Evolutionary conservation across 1,284 basidiomycete species (phyloP).

Genomic region (Cryptococcus floricola): DNA sequence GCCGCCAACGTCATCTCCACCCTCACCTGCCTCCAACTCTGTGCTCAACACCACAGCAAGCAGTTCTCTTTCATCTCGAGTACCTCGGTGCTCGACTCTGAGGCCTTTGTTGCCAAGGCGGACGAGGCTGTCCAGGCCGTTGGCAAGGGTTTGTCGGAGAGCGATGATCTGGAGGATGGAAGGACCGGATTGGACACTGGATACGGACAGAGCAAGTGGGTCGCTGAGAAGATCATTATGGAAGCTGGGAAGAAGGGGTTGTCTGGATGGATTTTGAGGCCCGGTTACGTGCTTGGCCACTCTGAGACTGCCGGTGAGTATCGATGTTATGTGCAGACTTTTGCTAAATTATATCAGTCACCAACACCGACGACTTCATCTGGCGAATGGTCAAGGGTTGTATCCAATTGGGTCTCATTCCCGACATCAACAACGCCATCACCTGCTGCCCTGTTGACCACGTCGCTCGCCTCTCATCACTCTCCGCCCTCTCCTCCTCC

Average conservation of each 20-base stretch:
- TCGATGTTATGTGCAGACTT: neutral
- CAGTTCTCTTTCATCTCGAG: conserved; percentile 87
- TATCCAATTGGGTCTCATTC: conserved; percentile 88
- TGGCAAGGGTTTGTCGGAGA: conserved; percentile 72
- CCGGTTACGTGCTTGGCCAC: conserved; percentile 95
- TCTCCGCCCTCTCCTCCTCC: conserved; percentile 62
- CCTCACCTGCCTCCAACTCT: conserved; percentile 75
- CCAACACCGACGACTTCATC: conserved; percentile 98
- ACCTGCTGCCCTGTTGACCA: conserved; percentile 99
- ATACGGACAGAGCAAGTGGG: conserved; percentile 98
- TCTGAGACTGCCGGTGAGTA: conserved; percentile 72
- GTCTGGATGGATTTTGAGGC: conserved; percentile 82
- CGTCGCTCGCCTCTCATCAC: conserved; percentile 76
- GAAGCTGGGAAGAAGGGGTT: conserved; percentile 85
- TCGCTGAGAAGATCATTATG: conserved; percentile 89
- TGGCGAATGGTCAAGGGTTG: conserved; percentile 98
- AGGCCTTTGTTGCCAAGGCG: conserved; percentile 82
- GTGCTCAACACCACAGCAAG: conserved; percentile 70
- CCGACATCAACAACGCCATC: conserved; percentile 96
- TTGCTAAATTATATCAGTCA: conserved; percentile 57
- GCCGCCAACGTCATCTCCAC: conserved; percentile 89
- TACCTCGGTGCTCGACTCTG: conserved; percentile 87
- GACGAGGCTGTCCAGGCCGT: conserved; percentile 60
- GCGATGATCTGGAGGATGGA: conserved; percentile 87
- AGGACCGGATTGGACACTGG: conserved; percentile 74